Conservation (phyloP, 1,284 basidiomycete species). For the Leccinum laetum region DNA sequence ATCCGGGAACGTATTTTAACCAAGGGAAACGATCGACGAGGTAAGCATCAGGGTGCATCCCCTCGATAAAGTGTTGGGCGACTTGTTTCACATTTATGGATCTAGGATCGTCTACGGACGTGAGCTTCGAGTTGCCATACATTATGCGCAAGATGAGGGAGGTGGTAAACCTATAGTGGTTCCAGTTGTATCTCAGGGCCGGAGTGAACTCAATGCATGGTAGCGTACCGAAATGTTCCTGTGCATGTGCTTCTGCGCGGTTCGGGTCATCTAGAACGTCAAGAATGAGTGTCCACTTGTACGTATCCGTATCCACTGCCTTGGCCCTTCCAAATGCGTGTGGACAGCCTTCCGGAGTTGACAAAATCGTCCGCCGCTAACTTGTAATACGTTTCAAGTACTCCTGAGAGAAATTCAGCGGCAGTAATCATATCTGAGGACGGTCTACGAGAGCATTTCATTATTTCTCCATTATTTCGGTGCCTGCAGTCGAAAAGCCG, state of each 20-base stretch:
- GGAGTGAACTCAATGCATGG: not conserved
- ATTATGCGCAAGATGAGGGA: slow-evolving; percentile 64
- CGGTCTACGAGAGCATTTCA: slow-evolving; percentile 34
- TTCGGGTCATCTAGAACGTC: slow-evolving; percentile 39
- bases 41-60: slow-evolving; percentile 56
- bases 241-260: slow-evolving; percentile 33
- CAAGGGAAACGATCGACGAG: slow-evolving; percentile 60
- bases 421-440: slow-evolving; percentile 31
- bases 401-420: slow-evolving; percentile 29
- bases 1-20: slow-evolving; percentile 40
- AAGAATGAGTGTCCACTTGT: slow-evolving; percentile 35
- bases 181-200: not conserved
- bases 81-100: slow-evolving; percentile 48
- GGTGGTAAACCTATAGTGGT: slow-evolving; percentile 24
- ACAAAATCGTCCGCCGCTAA: slow-evolving; percentile 30
- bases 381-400: slow-evolving; percentile 22
- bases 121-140: slow-evolving; percentile 56
- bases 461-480: slow-evolving; percentile 33
- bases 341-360: slow-evolving; percentile 37
- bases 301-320: slow-evolving; percentile 28
- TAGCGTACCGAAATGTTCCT: slow-evolving; percentile 15
- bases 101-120: slow-evolving; percentile 56
- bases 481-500: not conserved
- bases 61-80: slow-evolving; percentile 48
- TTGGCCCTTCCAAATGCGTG: slow-evolving; percentile 38